Evolutionary conservation across 768 basidiomycete genomes (phyloP).

Genomic region (Suillus hirtellus): DNA sequence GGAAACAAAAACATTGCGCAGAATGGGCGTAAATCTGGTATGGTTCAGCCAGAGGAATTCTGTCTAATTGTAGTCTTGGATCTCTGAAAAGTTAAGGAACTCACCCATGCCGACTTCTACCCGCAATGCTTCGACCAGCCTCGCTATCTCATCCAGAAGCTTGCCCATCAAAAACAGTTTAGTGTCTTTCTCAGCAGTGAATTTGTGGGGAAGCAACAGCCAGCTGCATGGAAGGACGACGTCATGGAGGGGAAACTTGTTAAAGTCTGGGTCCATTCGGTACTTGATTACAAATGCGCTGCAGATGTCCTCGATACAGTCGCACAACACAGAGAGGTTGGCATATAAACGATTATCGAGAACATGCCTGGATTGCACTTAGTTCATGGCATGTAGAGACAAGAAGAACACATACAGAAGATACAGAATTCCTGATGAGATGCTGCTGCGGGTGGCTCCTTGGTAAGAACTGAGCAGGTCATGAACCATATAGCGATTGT

Average conservation of each 20-base stretch:
- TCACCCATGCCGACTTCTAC: constrained; percentile 30
- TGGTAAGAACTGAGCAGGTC: constrained; percentile 34
- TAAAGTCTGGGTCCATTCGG: constrained; percentile 18
- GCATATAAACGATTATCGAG: constrained; percentile 38
- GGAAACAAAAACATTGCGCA: constrained; percentile 43
- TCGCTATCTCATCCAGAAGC: constrained; percentile 22
- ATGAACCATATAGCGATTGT: constrained; percentile 28
- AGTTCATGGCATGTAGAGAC: not conserved
- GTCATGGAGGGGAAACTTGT: constrained; percentile 36
- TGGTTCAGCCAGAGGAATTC: constrained; percentile 12
- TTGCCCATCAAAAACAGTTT: constrained; percentile 6
- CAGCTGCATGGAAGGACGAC: constrained; percentile 57
- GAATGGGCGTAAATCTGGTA: constrained; percentile 17
- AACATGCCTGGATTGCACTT: constrained; percentile 40
- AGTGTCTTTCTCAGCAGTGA: constrained; percentile 16
- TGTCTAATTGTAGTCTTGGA: not conserved
- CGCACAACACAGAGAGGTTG: constrained; percentile 50
- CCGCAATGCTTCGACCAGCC: constrained; percentile 31
- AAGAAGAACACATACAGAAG: not conserved
- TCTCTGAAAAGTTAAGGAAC: constrained; percentile 3
- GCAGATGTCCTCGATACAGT: constrained; percentile 50
- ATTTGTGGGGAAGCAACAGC: constrained; percentile 33
- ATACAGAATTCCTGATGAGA: constrained; percentile 37
- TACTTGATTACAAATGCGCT: constrained; percentile 40
- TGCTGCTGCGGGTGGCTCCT: constrained; percentile 25